Evolutionary conservation across 2,329 filamentous ascomycete species (phyloP).

Genomic region (Alternaria metachromatica): DNA sequence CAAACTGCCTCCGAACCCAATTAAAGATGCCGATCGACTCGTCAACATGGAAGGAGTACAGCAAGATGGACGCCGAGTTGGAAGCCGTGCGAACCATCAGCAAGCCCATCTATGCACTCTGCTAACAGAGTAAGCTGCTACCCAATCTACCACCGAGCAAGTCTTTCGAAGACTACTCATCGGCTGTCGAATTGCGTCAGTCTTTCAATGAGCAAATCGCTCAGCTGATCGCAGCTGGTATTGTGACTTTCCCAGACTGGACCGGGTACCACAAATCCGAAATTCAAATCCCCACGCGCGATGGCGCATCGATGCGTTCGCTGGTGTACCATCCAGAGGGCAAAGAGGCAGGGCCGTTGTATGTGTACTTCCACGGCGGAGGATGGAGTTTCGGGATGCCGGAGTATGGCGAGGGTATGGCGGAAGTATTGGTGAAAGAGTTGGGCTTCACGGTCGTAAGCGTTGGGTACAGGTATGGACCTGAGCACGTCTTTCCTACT

Average conservation of each 20-base stretch:
- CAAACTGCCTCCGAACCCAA: neutral
- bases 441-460: neutral
- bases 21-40: neutral
- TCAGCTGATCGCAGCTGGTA: neutral
- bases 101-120: neutral
- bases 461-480: neutral
- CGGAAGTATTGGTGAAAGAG: neutral
- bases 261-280: neutral
- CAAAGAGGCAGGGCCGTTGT: constrained; percentile 14
- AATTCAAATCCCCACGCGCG: neutral
- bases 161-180: neutral
- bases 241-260: neutral
- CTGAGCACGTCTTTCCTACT: neutral
- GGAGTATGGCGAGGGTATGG: neutral
- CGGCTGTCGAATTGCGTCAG: neutral
- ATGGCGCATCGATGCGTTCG: neutral
- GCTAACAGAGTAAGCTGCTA: neutral
- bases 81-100: neutral
- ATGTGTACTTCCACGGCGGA: constrained; percentile 29
- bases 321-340: neutral
- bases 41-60: neutral
- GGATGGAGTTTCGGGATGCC: constrained; percentile 13
- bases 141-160: neutral
- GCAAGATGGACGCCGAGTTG: neutral
- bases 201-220: neutral